phyloP scores from a whole-genome alignment of 176 grass and related monocot genomes.

The Oryza meyeriana region DNA sequence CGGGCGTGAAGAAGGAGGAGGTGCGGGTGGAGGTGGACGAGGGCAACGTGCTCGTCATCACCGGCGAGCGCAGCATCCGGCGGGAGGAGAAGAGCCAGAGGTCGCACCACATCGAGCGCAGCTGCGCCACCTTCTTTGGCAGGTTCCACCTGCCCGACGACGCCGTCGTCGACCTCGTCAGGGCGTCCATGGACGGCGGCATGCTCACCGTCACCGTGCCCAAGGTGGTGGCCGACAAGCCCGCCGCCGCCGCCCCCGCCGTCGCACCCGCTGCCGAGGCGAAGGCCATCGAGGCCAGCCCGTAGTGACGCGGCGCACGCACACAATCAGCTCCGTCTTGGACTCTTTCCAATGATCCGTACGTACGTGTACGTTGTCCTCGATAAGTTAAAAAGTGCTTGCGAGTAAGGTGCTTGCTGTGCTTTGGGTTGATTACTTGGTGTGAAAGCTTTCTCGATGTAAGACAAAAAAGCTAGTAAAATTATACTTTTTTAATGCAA shows the following conservation, averaged over 20 bases:
- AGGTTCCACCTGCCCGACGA: constrained; percentile 59
- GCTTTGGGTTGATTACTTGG: not conserved
- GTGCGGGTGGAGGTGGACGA: constrained; percentile 53
- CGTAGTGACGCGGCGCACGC: constrained; percentile 5
- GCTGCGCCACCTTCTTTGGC: constrained; percentile 53
- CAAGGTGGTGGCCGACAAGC: constrained; percentile 29
- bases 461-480: not conserved
- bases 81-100: constrained; percentile 34
- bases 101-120: constrained; percentile 53
- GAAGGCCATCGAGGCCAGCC: constrained; percentile 23
- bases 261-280: not conserved
- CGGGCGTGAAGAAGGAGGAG: constrained; percentile 54
- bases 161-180: constrained; percentile 51
- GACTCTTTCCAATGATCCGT: not conserved
- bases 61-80: constrained; percentile 39
- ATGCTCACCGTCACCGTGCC: constrained; percentile 67
- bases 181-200: constrained; percentile 60
- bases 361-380: not conserved
- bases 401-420: not conserved
- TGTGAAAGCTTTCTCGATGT: not conserved
- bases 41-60: constrained; percentile 56
- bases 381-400: not conserved
- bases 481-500: not conserved
- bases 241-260: not conserved
- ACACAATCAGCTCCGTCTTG: not conserved